A percentile compares a stretch with the other conserved stretches of the same genome.
Evolutionary conservation across 164 flowering plant species (phyloP).

Genomic region (Sedum album): DNA sequence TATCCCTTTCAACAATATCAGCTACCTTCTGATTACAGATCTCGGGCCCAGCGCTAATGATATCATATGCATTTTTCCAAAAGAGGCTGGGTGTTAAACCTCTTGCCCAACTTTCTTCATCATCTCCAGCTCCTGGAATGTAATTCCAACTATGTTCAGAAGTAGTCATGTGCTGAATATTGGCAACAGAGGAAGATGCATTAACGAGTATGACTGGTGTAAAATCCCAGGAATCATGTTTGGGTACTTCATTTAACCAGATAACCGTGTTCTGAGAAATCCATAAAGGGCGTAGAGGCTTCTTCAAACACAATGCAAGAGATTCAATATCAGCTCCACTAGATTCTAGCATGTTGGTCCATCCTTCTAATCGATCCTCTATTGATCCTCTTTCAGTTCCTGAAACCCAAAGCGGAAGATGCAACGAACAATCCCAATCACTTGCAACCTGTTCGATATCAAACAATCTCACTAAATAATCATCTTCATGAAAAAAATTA

Average conservation of each 20-base stretch:
- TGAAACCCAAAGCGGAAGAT: conserved; percentile 91
- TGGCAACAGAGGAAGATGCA: conserved; percentile 55
- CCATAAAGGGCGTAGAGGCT: conserved; percentile 93
- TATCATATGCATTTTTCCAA: conserved; percentile 74
- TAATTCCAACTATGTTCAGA: conserved; percentile 93
- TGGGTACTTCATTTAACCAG: conserved; percentile 97
- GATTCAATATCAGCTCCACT: conserved; percentile 83
- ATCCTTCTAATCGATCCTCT: conserved; percentile 58
- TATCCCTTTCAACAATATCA: neutral
- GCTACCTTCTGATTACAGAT: conserved; percentile 58
- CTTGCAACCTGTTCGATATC: conserved; percentile 9
- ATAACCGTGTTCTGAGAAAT: conserved; percentile 76
- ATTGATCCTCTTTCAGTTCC: conserved; percentile 60
- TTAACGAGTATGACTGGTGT: conserved; percentile 82
- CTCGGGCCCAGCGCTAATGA: conserved; percentile 65
- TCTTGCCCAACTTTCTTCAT: conserved; percentile 98
- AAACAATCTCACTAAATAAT: neutral
- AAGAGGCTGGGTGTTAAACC: conserved; percentile 73
- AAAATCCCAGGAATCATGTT: conserved; percentile 81
- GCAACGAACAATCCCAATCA: conserved; percentile 89
- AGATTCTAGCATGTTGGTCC: conserved; percentile 62
- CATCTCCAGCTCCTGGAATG: conserved; percentile 97
- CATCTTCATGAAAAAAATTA: neutral
- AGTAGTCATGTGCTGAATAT: conserved; percentile 38
- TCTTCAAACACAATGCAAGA: conserved; percentile 46